Base-by-base conservation (phyloP, 1,139 yeast genomes). In the Saccharomycopsis phalli region DNA sequence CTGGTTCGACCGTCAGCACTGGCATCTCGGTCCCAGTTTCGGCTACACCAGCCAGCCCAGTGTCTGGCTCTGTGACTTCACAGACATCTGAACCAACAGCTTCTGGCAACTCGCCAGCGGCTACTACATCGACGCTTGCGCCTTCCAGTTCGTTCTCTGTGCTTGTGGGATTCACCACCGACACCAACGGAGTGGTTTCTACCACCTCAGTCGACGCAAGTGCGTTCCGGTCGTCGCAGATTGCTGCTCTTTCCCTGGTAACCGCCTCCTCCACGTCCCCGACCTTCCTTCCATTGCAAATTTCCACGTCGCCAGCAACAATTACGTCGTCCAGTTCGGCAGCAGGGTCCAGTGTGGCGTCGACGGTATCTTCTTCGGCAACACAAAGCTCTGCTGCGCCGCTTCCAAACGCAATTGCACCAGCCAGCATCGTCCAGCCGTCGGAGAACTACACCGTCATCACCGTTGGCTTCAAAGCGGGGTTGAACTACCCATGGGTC, bases 401-500 rank as follows among this genome's bases (percentile, higher is more conserved):
- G 6, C 64, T 80, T 51, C 91, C 91, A 40, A 72, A 71, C 54
- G 87, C 82, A 2, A 79, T 81, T 50, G 69, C 80, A 2, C 80
- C 79, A 26, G 72, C 72, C 6, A 51, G 57, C 8, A 19, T 22
- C 7, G 52, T 51, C 18, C 45, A 48, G 1, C 50, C 47, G 19
- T 58, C 62, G 33, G 49, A 57, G 44, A 56, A 71, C 49, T 79
- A 72, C 56, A 63, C 69, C 31, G 54, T 77, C 41, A 71, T 81
- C 39, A 74, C 81, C 11, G 61, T 81, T 56, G 91, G 91, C n/a
- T 81, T 81, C 63, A 74, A 75, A 51, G 57, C 71, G 37, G 71
- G 74, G 11, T 69, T 80, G 61, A 80, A 79, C 56, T 81, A 79
- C 58, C 79, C 81, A 35, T 81, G 80, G 56, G 80, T 81, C 45